phyloP scores from a whole-genome alignment of 148 eudicot species.

The Chenopodium album region DNA sequence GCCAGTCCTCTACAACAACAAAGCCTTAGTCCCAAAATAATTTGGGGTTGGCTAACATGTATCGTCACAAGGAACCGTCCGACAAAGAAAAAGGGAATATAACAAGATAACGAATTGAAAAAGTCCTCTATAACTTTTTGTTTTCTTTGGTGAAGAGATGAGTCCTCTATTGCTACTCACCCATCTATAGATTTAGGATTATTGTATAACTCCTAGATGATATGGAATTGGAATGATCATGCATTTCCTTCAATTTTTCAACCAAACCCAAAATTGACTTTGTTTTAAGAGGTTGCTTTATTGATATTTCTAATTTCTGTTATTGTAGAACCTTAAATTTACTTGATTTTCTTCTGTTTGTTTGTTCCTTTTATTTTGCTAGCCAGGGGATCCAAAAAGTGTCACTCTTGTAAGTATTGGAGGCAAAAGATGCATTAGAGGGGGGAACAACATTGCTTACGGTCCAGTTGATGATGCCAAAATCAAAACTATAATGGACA shows the following conservation, averaged over 20 bases:
- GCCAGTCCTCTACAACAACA: neutral
- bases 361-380: constrained; percentile 25
- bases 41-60: too few relatives aligned
- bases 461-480: constrained; percentile 59
- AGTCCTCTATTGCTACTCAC: neutral
- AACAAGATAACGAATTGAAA: too few relatives aligned
- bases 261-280: neutral
- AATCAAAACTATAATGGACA: constrained; percentile 49
- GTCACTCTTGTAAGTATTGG: constrained; percentile 83
- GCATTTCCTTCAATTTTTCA: neutral
- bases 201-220: too few relatives aligned
- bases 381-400: constrained; percentile 94
- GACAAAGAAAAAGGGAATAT: too few relatives aligned
- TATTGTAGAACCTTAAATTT: neutral
- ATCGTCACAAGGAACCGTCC: too few relatives aligned
- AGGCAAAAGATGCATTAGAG: constrained; percentile 70
- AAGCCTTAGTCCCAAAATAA: too few relatives aligned
- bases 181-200: neutral
- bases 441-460: constrained; percentile 82
- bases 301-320: neutral
- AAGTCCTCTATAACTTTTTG: too few relatives aligned
- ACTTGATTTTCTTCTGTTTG: neutral
- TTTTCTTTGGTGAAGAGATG: neutral
- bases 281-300: neutral
- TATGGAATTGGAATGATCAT: neutral